Evolutionary conservation across 139 green algal genomes (phyloP).

Genomic region (Edaphochlamys debaryana): DNA sequence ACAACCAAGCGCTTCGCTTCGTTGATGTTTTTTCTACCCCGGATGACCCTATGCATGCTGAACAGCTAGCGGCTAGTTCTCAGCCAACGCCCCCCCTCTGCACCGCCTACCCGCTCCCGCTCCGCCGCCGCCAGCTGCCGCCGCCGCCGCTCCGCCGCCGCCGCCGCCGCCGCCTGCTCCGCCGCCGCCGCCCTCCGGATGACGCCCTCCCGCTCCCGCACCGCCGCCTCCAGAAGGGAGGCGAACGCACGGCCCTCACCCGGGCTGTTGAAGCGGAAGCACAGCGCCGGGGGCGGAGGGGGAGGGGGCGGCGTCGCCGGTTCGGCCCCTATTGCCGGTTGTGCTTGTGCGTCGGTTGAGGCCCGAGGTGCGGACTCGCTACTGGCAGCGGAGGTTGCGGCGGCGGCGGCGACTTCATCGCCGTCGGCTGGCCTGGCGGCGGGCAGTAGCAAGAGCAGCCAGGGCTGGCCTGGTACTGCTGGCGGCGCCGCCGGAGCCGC

Average conservation of each 20-base stretch:
- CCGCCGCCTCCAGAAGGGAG: conserved; percentile 5
- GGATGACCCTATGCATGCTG: too few relatives aligned
- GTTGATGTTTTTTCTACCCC: too few relatives aligned
- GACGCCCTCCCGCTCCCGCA: not conserved
- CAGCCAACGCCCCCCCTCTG: too few relatives aligned
- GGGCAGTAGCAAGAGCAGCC: conserved; percentile 33
- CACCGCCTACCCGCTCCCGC: too few relatives aligned
- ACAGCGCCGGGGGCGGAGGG: not conserved
- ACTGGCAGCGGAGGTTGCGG: too few relatives aligned
- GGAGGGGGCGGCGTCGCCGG: not conserved
- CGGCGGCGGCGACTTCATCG: too few relatives aligned
- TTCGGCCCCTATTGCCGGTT: not conserved
- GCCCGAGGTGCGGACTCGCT: too few relatives aligned
- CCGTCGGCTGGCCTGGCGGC: too few relatives aligned
- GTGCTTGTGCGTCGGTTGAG: too few relatives aligned
- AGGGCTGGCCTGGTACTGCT: not conserved
- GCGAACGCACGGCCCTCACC: conserved; percentile 22
- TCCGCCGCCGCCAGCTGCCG: too few relatives aligned
- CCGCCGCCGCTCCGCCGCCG: not conserved
- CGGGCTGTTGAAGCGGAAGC: conserved; percentile 26
- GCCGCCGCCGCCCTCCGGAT: not conserved
- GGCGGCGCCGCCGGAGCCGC: not conserved
- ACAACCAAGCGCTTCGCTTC: too few relatives aligned
- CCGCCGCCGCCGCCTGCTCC: not conserved
- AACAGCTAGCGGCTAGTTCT: too few relatives aligned